These are phyloP conservation scores for Pisolithus orientalis DNA, from an alignment of 768 basidiomycete species.

Conservation along the genomic window DNA sequence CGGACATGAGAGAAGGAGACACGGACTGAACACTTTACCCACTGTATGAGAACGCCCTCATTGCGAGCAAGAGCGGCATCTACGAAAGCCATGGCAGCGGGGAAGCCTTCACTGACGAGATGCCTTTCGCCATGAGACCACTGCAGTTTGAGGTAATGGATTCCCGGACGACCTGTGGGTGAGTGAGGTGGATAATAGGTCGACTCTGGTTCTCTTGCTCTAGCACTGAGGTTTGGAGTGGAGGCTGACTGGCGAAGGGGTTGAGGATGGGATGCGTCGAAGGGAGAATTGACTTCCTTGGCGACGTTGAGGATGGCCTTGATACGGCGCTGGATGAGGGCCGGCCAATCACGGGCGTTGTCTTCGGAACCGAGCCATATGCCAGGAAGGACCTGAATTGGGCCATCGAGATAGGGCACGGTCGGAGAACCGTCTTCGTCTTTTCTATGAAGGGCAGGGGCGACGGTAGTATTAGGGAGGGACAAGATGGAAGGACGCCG, in stretches of 20 bases:
- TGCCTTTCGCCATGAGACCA: slow-evolving; percentile 96
- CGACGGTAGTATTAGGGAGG: slow-evolving; percentile 48
- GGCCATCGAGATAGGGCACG: slow-evolving; percentile 74
- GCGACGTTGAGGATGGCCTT: slow-evolving; percentile 86
- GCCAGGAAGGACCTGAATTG: slow-evolving; percentile 76
- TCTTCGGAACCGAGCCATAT: slow-evolving; percentile 91
- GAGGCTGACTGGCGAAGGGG: slow-evolving; percentile 58
- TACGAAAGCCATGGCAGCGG: slow-evolving; percentile 72
- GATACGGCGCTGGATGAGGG: slow-evolving; percentile 66
- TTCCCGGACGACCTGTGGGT: slow-evolving; percentile 62
- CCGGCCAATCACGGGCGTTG: slow-evolving; percentile 78
- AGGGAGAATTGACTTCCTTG: slow-evolving; percentile 78
- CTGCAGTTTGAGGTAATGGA: slow-evolving; percentile 84
- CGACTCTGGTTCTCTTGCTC: slow-evolving; percentile 31
- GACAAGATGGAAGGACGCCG: slow-evolving; percentile 71
- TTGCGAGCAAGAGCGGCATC: slow-evolving; percentile 70
- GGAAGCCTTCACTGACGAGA: slow-evolving; percentile 74
- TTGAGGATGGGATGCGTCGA: slow-evolving; percentile 44
- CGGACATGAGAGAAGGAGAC: slow-evolving; percentile 10
- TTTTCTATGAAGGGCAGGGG: slow-evolving; percentile 52
- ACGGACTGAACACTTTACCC: slow-evolving; percentile 30
- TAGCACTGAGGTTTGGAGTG: slow-evolving; percentile 54
- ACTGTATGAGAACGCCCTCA: slow-evolving; percentile 84
- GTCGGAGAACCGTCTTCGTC: slow-evolving; percentile 58
- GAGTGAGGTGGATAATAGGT: slow-evolving; percentile 66